phyloP scores from a whole-genome alignment of 2,329 filamentous ascomycete species.

The Claviceps spartinae region DNA sequence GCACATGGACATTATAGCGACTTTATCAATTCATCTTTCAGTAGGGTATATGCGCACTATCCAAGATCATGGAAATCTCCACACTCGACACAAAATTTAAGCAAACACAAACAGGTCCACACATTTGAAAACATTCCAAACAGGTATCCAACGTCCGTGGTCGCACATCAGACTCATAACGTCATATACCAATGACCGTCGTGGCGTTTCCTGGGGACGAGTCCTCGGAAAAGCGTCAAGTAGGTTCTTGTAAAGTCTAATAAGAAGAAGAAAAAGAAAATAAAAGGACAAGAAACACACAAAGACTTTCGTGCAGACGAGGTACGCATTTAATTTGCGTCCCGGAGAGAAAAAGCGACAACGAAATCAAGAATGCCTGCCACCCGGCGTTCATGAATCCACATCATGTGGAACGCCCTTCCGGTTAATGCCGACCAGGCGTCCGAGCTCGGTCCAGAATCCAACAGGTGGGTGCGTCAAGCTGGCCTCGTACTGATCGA shows the following conservation, averaged over 20 bases:
- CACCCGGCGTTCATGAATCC: conserved; percentile 2
- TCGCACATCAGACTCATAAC: not conserved
- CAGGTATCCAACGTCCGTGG: too few relatives aligned
- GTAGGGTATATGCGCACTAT: conserved; percentile 4
- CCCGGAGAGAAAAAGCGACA: not conserved
- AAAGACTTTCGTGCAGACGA: not conserved
- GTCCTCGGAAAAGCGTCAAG: too few relatives aligned
- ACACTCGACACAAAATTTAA: not conserved
- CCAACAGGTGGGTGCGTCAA: conserved; percentile 35
- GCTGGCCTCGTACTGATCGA: conserved; percentile 43
- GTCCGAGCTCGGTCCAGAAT: conserved; percentile 42
- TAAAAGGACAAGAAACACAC: not conserved
- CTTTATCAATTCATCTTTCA: not conserved
- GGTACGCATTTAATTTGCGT: not conserved
- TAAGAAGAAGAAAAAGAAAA: not conserved
- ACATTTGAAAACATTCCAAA: too few relatives aligned
- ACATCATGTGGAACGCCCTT: conserved; percentile 10
- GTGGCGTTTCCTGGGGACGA: not conserved
- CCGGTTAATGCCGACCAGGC: conserved; percentile 26
- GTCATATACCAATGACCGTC: not conserved
- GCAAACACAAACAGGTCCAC: not conserved
- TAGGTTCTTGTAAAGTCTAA: too few relatives aligned
- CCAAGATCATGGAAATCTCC: not conserved
- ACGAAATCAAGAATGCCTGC: not conserved
- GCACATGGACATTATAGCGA: not conserved